Base-by-base conservation (phyloP, 148 eudicot genomes). In the Fallopia convolvulus region DNA sequence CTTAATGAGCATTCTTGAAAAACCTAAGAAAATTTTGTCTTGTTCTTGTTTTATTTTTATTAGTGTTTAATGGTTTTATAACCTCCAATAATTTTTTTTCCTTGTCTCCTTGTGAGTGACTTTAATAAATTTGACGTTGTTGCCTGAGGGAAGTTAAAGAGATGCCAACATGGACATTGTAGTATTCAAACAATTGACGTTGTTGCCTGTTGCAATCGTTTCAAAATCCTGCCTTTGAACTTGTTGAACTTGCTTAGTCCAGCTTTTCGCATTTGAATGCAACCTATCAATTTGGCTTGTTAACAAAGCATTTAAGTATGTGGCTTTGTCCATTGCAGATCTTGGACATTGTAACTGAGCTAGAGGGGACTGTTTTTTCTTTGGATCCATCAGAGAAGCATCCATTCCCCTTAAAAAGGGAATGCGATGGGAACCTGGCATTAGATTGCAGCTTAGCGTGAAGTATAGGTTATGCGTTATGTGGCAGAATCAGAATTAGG, bases 311-410 rank as follows among this genome's bases (percentile, higher is more conserved):
- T 21, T 32, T 13, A 33, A 44, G 17, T 23, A 41, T 3, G 4
- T 41, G 72, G 10, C 30, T 66, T 58, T 76, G 49, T 23, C 42
- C 79, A 30, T 66, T 83, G 66, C 90, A 94, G 99, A 88, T 92
- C 75, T 84, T 87, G 68, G 97, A 91, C 63, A 84, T 92, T 78
- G 44, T 86, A 55, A 82, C 73, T 72, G 97, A 92, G 81, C 83
- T 95, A 33, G 87, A 85, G 79, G 89, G 83, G 79, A 88, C 86
- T 50, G 91, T 82, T 70, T 95, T 92, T 79, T 79, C 93, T 75
- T 88, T 89, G 41, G 94, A 95, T 81, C 97, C 90, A 12, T 53
- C 75, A 72, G 99, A 92, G 86, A 95, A 92, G 83, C 94, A 91
- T n/a, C n/a, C n/a, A n/a, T n/a, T n/a, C n/a, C n/a, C n/a, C n/a